Evolutionary conservation across 2,329 filamentous ascomycete genomes (phyloP), one percentile per base, ranked within the genome.

Genomic region (Aspergillus fischeri): DNA sequence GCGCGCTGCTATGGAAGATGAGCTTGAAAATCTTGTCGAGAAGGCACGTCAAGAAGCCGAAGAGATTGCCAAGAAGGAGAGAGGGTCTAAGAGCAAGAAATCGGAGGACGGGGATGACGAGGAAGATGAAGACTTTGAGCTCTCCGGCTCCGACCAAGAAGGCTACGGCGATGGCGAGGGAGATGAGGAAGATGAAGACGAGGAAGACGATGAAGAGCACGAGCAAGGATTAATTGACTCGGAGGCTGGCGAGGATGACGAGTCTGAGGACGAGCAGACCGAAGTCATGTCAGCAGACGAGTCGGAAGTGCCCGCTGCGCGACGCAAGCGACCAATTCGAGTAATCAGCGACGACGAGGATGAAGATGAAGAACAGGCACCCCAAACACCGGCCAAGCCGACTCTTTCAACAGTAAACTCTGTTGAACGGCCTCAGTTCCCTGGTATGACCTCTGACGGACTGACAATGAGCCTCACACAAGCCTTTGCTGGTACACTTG

Each of bases 401-500:
- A 66, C 63, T 28, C 61, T 68, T 20, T 49, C 52, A 20, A 71
- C 62, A 38, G 59, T 60, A 1, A 59, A 65, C 45, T 71, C 72
- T 3, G 69, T 67, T 6, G 70, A 76, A 59, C 74, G 74, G 11
- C 87, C 86, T 3, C 84, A 80, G 17, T 89, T 91, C 57, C 88
- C 88, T 3, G 87, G 86, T 1, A 75, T 91, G 21, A 83, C 86
- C 70, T 79, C 67, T 57, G 70, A 69, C 49, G 69, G 72, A 44
- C 66, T 75, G 52, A 74, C 79, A 5, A 72, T 96, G 45, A 89
- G 91, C 9, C 80, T 96, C 48, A 95, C 91, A 0, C 92, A 96
- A 67, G 93, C 94, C 60, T 97, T 96, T 70, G 90, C 89, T 4
- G 91, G 91, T 11, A 96, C 92, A 1, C 89, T 97, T 85, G 91